Percentiles rank a stretch among this genome's conserved stretches.
Evolutionary conservation across 306 rosid genomes (phyloP).

Genomic region (Gastrolobium villosum): DNA sequence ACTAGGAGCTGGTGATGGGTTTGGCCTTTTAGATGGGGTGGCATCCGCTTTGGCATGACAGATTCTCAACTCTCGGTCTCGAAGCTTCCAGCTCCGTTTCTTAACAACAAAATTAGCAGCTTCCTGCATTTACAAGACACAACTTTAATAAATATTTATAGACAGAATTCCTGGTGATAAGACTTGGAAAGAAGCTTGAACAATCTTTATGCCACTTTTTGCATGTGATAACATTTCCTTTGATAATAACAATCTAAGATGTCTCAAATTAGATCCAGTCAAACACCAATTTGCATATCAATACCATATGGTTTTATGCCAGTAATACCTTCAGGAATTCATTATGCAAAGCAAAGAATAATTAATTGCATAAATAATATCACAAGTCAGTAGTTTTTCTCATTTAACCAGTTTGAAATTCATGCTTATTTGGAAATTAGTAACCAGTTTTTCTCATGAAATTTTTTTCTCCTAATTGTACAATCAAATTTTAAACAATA

Average conservation of each 20-base stretch:
- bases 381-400: too few relatives aligned
- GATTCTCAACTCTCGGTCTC: slow-evolving; percentile 77
- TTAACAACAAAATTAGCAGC: slow-evolving; percentile 69
- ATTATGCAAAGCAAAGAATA: too few relatives aligned
- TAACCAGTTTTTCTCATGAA: not conserved
- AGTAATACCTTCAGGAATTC: too few relatives aligned
- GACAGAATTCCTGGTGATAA: not conserved
- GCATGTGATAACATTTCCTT: not conserved
- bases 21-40: slow-evolving; percentile 66
- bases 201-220: not conserved
- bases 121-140: slow-evolving; percentile 62
- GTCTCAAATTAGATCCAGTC: not conserved
- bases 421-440: not conserved
- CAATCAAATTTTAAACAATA: slow-evolving; percentile 12
- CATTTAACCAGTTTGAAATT: not conserved
- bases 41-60: slow-evolving; percentile 64
- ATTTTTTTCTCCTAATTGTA: not conserved
- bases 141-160: slow-evolving; percentile 14
- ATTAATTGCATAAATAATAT: too few relatives aligned
- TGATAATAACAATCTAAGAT: slow-evolving; percentile 7
- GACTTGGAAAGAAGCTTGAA: slow-evolving; percentile 14
- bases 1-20: slow-evolving; percentile 36
- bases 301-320: not conserved
- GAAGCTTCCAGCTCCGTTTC: slow-evolving; percentile 76
- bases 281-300: slow-evolving; percentile 1